phyloP scores from a whole-genome alignment of 305 asterid species.

The Euphrasia arctica region DNA sequence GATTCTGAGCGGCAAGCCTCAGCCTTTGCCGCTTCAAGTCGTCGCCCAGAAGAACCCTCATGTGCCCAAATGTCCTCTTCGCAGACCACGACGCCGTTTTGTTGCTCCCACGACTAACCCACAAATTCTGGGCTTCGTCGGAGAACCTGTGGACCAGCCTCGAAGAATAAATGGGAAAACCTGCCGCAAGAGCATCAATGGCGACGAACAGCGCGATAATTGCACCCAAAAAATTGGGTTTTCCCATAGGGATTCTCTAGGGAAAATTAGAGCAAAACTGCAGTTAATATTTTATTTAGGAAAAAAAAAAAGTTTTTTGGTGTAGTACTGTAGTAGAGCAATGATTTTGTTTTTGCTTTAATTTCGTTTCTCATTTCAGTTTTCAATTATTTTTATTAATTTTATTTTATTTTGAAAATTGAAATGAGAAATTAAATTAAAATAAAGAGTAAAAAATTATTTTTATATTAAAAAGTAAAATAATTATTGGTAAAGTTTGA shows the following conservation, averaged over 20 bases:
- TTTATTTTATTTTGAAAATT: too few species aligned
- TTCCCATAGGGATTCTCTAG: slow-evolving; percentile 23
- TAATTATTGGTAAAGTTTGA: too few species aligned
- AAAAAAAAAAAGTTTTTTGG: too few species aligned
- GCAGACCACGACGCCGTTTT: slow-evolving; percentile 44
- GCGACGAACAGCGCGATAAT: slow-evolving; percentile 29
- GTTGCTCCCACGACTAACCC: slow-evolving; percentile 25
- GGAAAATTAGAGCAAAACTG: too few species aligned
- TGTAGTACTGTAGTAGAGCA: too few species aligned
- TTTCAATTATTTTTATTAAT: too few species aligned
- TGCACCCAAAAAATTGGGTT: slow-evolving; percentile 26
- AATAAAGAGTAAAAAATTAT: too few species aligned
- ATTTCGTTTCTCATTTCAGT: too few species aligned
- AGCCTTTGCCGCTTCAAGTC: slow-evolving; percentile 67
- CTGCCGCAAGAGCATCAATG: slow-evolving; percentile 31
- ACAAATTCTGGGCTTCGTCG: slow-evolving; percentile 42
- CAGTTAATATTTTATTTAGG: too few species aligned
- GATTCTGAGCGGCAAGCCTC: slow-evolving; percentile 53
- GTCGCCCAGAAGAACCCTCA: slow-evolving; percentile 45
- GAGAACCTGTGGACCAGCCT: slow-evolving; percentile 61
- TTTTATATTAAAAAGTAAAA: too few species aligned
- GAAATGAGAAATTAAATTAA: too few species aligned
- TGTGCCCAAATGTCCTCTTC: slow-evolving; percentile 44
- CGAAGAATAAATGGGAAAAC: slow-evolving; percentile 44
- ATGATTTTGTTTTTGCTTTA: too few species aligned